Conservation (phyloP, 768 basidiomycete species). For the Suillus subluteus region DNA sequence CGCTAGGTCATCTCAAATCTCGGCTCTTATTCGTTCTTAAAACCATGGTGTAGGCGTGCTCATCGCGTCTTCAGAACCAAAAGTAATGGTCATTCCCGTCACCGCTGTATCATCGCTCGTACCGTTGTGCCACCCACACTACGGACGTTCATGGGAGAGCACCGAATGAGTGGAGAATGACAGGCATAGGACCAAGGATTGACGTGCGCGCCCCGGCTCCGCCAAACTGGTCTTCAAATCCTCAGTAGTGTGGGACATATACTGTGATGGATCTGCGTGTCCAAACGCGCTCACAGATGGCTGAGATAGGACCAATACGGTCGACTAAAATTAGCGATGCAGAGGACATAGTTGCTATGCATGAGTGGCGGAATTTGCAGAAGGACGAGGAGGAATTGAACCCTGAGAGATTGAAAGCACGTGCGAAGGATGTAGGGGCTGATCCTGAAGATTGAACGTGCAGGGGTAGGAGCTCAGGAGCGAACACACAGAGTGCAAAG, state of each 20-base stretch:
- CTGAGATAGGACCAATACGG: conserved; percentile 41
- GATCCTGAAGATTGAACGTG: conserved; percentile 54
- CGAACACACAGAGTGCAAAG: conserved; percentile 63
- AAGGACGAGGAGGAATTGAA: conserved; percentile 61
- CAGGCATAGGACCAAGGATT: conserved; percentile 36
- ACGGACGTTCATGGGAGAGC: conserved; percentile 29
- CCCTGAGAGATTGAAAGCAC: conserved; percentile 45
- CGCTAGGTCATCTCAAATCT: too few species aligned
- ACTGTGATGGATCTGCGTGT: conserved; percentile 17
- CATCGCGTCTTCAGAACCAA: too few species aligned
- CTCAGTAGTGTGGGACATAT: conserved; percentile 8
- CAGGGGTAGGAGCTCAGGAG: conserved; percentile 51
- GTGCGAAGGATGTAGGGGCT: conserved; percentile 49
- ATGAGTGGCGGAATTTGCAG: conserved; percentile 41
- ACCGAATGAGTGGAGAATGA: conserved; percentile 31
- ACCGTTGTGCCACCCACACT: conserved; percentile 34
- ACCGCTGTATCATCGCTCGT: too few species aligned
- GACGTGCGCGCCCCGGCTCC: conserved; percentile 27
- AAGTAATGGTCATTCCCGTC: too few species aligned
- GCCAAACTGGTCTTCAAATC: conserved; percentile 3
- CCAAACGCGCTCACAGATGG: conserved; percentile 59
- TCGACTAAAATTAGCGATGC: conserved; percentile 49
- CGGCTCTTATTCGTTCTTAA: too few species aligned
- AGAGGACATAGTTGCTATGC: conserved; percentile 38
- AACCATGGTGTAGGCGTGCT: too few species aligned